phyloP scores from a whole-genome alignment of 2,329 filamentous ascomycete genomes.

The Sporothrix luriei region DNA sequence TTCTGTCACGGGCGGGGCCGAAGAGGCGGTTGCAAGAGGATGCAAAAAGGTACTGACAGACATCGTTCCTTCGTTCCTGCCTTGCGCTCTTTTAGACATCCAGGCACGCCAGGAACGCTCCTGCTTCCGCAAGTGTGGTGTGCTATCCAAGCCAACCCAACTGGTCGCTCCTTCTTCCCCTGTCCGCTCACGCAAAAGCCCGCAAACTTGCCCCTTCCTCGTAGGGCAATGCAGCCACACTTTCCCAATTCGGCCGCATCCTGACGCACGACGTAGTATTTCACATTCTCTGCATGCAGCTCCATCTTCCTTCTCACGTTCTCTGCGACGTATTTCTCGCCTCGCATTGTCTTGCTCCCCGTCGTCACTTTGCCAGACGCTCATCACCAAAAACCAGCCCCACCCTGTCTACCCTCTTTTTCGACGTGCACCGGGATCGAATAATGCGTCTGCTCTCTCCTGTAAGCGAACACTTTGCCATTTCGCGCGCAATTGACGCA shows the following conservation, averaged over 20 bases:
- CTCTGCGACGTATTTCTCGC: background rate
- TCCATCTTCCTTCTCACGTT: background rate
- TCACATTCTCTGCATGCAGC: constrained; percentile 24
- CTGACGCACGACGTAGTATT: constrained; percentile 23
- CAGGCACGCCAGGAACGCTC: constrained; percentile 24
- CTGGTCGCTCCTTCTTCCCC: constrained; percentile 18
- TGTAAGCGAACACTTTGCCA: background rate
- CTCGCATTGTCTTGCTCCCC: background rate
- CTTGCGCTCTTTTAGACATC: constrained; percentile 3
- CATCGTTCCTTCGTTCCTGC: constrained; percentile 9
- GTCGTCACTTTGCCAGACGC: background rate
- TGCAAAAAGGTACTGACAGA: background rate
- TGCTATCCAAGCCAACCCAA: background rate
- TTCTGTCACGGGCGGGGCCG: constrained; percentile 31
- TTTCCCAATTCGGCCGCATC: constrained; percentile 11
- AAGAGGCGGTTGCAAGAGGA: constrained; percentile 14
- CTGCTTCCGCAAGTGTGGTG: background rate
- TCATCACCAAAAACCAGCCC: background rate
- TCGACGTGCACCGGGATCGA: constrained; percentile 2
- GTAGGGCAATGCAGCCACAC: constrained; percentile 25
- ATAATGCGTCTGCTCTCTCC: background rate
- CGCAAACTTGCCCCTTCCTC: constrained; percentile 15
- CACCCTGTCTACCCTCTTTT: constrained; percentile 1
- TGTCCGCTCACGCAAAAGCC: background rate
- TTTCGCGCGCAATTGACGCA: constrained; percentile 15